Evolutionary conservation across 2,329 filamentous ascomycete genomes (phyloP).

Genomic region (Nigrospora sphaerica): DNA sequence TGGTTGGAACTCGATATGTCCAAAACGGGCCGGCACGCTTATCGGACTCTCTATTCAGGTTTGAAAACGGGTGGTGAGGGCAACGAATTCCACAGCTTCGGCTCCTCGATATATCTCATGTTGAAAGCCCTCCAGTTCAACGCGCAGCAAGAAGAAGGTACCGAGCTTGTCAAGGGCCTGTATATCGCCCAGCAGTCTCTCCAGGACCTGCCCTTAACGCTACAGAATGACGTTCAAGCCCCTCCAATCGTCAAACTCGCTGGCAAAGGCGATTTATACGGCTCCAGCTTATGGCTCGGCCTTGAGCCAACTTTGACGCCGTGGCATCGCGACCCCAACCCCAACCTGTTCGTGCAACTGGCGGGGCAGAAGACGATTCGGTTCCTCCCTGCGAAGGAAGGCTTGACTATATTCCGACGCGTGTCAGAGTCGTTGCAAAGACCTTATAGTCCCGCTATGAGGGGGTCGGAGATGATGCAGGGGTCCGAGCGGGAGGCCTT

Average conservation of each 20-base stretch:
- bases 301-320: slow-evolving; percentile 82
- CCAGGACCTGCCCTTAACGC: slow-evolving; percentile 52
- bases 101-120: slow-evolving; percentile 37
- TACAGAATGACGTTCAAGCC: slow-evolving; percentile 60
- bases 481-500: slow-evolving; percentile 62
- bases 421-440: slow-evolving; percentile 35
- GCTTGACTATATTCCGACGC: slow-evolving; percentile 54
- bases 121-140: slow-evolving; percentile 49
- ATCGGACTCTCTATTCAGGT: too few species aligned
- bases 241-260: slow-evolving; percentile 56
- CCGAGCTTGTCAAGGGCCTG: slow-evolving; percentile 34
- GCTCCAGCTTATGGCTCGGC: slow-evolving; percentile 82
- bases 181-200: slow-evolving; percentile 85
- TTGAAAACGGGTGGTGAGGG: too few species aligned
- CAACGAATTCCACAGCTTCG: too few species aligned
- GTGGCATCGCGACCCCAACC: slow-evolving; percentile 87
- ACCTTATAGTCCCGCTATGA: slow-evolving; percentile 42
- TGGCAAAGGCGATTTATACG: slow-evolving; percentile 80
- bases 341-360: slow-evolving; percentile 85
- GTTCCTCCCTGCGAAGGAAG: slow-evolving; percentile 59
- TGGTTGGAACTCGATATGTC: too few species aligned
- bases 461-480: slow-evolving; percentile 87
- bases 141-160: slow-evolving; percentile 4
- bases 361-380: slow-evolving; percentile 65
- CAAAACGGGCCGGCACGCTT: too few species aligned